Evolutionary conservation across 129 eudicot species (phyloP).

Genomic region (Kitagawia praeruptora): DNA sequence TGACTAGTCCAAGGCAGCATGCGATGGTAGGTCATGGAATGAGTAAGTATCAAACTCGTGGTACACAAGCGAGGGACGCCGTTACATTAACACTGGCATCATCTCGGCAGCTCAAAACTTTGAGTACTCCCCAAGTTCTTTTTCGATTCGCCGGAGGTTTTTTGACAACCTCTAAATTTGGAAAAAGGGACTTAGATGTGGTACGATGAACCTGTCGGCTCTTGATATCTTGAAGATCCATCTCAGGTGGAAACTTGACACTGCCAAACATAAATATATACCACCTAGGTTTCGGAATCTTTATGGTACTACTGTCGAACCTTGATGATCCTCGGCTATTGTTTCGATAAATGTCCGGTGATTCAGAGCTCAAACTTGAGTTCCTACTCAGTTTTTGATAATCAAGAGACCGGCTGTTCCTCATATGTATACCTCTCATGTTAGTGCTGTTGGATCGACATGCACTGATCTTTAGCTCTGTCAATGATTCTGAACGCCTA

Average conservation of each 20-base stretch:
- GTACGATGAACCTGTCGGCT: slow-evolving; percentile 52
- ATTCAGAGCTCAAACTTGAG: slow-evolving; percentile 32
- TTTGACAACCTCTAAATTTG: slow-evolving; percentile 16
- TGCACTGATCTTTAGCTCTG: slow-evolving; percentile 16
- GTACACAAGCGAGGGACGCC: slow-evolving; percentile 36
- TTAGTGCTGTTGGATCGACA: neutral
- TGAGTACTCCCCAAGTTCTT: slow-evolving; percentile 47
- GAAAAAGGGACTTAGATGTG: slow-evolving; percentile 9
- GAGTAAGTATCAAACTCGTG: slow-evolving; percentile 20
- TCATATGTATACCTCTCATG: slow-evolving; percentile 8
- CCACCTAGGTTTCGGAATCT: slow-evolving; percentile 42
- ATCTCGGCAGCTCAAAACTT: slow-evolving; percentile 52
- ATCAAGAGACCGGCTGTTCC: slow-evolving; percentile 48
- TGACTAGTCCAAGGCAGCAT: neutral
- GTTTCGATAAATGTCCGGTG: slow-evolving; percentile 17
- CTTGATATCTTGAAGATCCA: slow-evolving; percentile 57
- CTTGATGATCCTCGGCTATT: slow-evolving; percentile 22
- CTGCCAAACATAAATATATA: slow-evolving; percentile 41
- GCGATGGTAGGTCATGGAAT: neutral
- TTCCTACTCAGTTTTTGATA: slow-evolving; percentile 27
- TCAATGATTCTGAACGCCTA: slow-evolving; percentile 42
- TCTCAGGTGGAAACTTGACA: slow-evolving; percentile 56
- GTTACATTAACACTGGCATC: slow-evolving; percentile 43
- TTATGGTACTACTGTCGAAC: neutral
- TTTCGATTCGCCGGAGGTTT: slow-evolving; percentile 17